Percentiles rank a stretch among this genome's conserved stretches.
Conservation (phyloP, 2,329 filamentous ascomycete genomes). For the Dactylellina leptospora region DNA sequence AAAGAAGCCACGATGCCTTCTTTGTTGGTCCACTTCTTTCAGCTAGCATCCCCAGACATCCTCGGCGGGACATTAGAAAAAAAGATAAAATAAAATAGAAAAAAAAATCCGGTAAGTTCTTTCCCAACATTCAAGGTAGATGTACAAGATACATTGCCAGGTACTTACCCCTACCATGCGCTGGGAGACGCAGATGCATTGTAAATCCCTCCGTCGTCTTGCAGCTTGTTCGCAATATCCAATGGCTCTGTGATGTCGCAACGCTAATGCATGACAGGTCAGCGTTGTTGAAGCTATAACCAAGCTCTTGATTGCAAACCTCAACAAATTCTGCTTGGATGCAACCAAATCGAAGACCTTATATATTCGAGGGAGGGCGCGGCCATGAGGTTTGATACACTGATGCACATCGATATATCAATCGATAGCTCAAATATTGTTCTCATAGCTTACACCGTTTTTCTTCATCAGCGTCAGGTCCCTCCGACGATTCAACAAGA, state of each 20-base stretch:
- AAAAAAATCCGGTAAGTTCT: constrained; percentile 1
- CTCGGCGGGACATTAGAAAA: background rate
- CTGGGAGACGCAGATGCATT: constrained; percentile 14
- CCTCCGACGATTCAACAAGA: constrained; percentile 17
- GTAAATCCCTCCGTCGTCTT: background rate
- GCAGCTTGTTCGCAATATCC: background rate
- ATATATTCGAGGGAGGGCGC: constrained; percentile 35
- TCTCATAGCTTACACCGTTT: background rate
- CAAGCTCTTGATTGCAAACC: background rate
- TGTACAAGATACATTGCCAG: constrained; percentile 18
- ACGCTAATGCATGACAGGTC: background rate
- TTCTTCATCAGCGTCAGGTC: constrained; percentile 29
- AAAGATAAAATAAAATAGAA: too few relatives aligned
- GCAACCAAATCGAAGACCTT: constrained; percentile 36
- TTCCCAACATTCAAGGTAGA: constrained; percentile 16
- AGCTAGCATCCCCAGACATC: background rate
- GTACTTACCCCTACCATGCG: background rate
- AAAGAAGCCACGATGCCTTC: background rate
- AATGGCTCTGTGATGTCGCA: background rate
- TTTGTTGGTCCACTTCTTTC: background rate
- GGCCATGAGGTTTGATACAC: constrained; percentile 37
- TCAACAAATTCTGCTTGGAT: constrained; percentile 3
- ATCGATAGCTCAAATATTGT: too few relatives aligned
- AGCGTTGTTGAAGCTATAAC: background rate
- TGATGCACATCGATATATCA: too few relatives aligned